Evolutionary conservation across 257 asterid species (phyloP).

Genomic region (Solanum chmielewskii): DNA sequence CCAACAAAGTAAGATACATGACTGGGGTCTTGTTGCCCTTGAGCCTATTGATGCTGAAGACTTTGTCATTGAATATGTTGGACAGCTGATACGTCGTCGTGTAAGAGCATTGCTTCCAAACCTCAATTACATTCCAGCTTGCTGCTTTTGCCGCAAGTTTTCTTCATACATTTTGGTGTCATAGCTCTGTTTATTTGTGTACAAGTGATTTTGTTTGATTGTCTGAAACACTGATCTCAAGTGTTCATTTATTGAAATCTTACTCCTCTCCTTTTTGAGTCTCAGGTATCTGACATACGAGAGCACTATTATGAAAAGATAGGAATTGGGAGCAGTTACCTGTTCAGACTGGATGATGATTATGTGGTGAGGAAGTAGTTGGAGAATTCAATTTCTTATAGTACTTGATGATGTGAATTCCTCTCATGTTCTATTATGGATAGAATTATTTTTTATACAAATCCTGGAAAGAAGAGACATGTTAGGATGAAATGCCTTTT

Average conservation of each 20-base stretch:
- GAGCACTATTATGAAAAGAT: conserved; percentile 82
- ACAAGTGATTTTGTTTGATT: background rate
- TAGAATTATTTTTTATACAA: background rate
- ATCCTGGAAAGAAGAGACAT: background rate
- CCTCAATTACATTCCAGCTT: background rate
- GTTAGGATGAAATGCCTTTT: background rate
- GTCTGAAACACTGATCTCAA: background rate
- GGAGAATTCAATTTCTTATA: background rate
- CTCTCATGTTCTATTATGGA: background rate
- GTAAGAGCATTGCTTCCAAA: conserved; percentile 33
- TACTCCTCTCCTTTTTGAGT: background rate
- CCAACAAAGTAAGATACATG: conserved; percentile 95
- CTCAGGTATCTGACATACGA: conserved; percentile 90
- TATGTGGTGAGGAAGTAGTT: conserved; percentile 64
- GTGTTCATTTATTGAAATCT: background rate
- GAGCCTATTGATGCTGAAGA: conserved; percentile 99
- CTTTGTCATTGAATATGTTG: conserved; percentile 97
- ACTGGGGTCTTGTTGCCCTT: conserved; percentile 95
- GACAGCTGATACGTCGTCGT: conserved; percentile 90
- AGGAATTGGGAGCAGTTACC: conserved; percentile 99
- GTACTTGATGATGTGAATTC: background rate
- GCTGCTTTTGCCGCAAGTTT: background rate
- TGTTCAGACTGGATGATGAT: conserved; percentile 97
- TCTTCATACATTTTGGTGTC: background rate
- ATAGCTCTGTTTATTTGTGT: background rate